These are phyloP conservation scores for Salicornia ramosissima DNA, from an alignment of 148 eudicot species.

Conservation along the genomic window DNA sequence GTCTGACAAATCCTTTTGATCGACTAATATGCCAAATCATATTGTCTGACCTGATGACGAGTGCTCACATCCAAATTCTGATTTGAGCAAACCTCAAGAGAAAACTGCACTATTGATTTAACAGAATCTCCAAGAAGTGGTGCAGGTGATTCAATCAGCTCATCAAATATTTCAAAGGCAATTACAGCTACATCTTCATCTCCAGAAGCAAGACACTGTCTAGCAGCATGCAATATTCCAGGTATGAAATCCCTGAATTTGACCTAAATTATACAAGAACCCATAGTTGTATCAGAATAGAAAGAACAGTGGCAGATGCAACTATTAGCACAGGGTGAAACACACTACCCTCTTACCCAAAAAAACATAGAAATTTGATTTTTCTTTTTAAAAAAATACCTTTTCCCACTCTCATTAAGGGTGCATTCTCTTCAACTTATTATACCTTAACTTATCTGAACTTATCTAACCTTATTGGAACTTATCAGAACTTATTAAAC, in stretches of 20 bases:
- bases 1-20: neutral
- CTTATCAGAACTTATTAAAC: too few relatives aligned
- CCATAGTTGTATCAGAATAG: neutral
- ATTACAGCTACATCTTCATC: conserved; percentile 92
- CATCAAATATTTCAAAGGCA: conserved; percentile 98
- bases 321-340: too few relatives aligned
- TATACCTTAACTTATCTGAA: too few relatives aligned
- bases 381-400: too few relatives aligned
- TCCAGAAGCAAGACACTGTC: conserved; percentile 92
- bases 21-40: neutral
- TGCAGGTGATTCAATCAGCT: conserved; percentile 95
- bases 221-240: conserved; percentile 88
- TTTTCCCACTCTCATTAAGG: too few relatives aligned
- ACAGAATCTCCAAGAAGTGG: conserved; percentile 97
- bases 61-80: conserved; percentile 72
- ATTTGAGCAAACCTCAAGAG: conserved; percentile 92
- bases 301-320: too few relatives aligned
- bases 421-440: too few relatives aligned
- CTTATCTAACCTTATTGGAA: too few relatives aligned
- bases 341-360: too few relatives aligned
- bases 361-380: too few relatives aligned
- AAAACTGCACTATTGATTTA: conserved; percentile 90
- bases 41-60: conserved; percentile 71
- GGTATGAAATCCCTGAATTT: conserved; percentile 90
- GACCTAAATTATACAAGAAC: conserved; percentile 36